Conservation (phyloP, 257 asterid genomes). For the Salvia rosmarinus region DNA sequence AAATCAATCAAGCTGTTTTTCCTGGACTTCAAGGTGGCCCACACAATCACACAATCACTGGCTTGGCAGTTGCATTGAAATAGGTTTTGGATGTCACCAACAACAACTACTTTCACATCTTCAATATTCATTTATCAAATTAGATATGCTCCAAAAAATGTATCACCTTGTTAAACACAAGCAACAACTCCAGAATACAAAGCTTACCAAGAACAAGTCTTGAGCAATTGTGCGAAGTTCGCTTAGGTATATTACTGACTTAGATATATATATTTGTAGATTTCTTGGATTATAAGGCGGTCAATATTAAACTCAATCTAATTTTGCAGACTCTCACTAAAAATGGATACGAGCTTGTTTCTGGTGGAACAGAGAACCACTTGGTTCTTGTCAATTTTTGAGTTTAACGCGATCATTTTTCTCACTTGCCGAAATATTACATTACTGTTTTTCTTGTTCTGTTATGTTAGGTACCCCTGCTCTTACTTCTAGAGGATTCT, state of each 20-base stretch:
- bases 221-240: slow-evolving; percentile 73
- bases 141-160: not conserved
- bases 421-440: not conserved
- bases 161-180: slow-evolving; percentile 40
- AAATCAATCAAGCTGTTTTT: slow-evolving; percentile 95
- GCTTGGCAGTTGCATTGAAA: slow-evolving; percentile 92
- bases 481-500: slow-evolving; percentile 84
- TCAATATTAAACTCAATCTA: slow-evolving; percentile 30
- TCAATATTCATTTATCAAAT: not conserved
- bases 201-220: slow-evolving; percentile 92
- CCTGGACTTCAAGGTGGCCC: slow-evolving; percentile 99
- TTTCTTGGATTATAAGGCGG: not conserved
- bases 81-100: slow-evolving; percentile 50
- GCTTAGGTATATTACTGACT: slow-evolving; percentile 54
- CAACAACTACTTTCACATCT: not conserved
- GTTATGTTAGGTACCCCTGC: slow-evolving; percentile 89
- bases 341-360: slow-evolving; percentile 77
- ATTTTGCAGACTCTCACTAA: slow-evolving; percentile 56
- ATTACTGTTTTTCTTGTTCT: slow-evolving; percentile 4
- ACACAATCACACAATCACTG: slow-evolving; percentile 95
- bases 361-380: slow-evolving; percentile 94
- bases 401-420: not conserved
- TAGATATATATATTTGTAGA: not conserved
- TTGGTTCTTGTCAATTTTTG: slow-evolving; percentile 70
- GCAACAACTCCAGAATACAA: slow-evolving; percentile 80